phyloP scores from a whole-genome alignment of 2,329 filamentous ascomycete genomes.

The Paecilomyces variotii region DNA sequence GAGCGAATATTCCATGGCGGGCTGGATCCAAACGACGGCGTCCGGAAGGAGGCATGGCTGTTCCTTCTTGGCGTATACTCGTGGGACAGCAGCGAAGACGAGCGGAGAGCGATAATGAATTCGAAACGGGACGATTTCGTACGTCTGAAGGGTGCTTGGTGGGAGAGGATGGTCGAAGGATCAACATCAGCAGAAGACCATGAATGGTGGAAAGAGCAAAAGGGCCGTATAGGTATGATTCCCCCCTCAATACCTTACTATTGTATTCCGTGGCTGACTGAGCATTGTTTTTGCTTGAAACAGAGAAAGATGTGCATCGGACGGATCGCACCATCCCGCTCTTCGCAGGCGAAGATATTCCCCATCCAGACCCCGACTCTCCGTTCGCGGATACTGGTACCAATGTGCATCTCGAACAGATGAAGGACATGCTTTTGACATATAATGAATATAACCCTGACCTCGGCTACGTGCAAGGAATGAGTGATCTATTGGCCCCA shows the following conservation, averaged over 20 bases:
- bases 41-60: constrained; percentile 93
- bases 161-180: constrained; percentile 83
- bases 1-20: constrained; percentile 96
- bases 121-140: constrained; percentile 90
- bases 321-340: constrained; percentile 93
- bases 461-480: constrained; percentile 94
- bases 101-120: constrained; percentile 73
- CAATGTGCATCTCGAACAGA: constrained; percentile 95
- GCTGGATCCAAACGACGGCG: constrained; percentile 77
- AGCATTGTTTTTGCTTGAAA: constrained; percentile 27
- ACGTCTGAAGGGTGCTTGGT: constrained; percentile 88
- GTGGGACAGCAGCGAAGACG: constrained; percentile 84
- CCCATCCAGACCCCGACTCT: constrained; percentile 91
- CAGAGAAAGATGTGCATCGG: constrained; percentile 97
- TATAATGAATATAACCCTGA: constrained; percentile 98
- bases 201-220: constrained; percentile 97
- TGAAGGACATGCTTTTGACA: constrained; percentile 98
- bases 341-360: constrained; percentile 91
- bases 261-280: background rate
- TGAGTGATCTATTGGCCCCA: constrained; percentile 92
- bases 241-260: constrained; percentile 1
- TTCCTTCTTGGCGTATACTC: constrained; percentile 87
- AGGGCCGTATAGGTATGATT: constrained; percentile 75
- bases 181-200: constrained; percentile 71
- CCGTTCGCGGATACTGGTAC: constrained; percentile 89